These are phyloP conservation scores for Penicillium silybi DNA, from an alignment of 495 filamentous ascomycete species.

Conservation along the genomic window DNA sequence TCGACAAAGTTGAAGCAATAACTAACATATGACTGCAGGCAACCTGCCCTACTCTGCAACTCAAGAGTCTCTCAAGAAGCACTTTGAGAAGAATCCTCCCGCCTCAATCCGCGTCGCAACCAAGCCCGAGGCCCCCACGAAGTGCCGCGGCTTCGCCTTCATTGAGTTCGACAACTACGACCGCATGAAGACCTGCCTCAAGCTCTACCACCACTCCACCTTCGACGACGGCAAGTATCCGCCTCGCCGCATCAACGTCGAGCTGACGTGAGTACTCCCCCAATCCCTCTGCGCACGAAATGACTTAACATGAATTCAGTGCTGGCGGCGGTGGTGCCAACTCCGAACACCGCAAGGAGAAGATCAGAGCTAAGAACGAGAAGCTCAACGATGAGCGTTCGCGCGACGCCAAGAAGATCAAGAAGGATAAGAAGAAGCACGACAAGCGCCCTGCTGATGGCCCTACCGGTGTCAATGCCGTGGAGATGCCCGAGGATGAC, in stretches of 20 bases:
- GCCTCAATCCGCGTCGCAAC: conserved; percentile 71
- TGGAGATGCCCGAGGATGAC: conserved; percentile 24
- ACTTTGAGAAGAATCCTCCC: conserved; percentile 76
- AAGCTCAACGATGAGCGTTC: conserved; percentile 80
- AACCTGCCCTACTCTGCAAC: conserved; percentile 89
- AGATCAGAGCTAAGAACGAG: conserved; percentile 80
- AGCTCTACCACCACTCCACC: conserved; percentile 78
- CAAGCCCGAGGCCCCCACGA: conserved; percentile 60
- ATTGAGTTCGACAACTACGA: conserved; percentile 88
- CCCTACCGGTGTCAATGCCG: conserved; percentile 22
- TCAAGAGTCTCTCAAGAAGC: conserved; percentile 55
- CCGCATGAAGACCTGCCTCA: conserved; percentile 89
- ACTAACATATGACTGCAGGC: conserved; percentile 36
- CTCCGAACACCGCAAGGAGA: conserved; percentile 61
- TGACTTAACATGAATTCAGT: conserved; percentile 15
- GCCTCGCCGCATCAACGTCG: conserved; percentile 78
- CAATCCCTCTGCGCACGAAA: not conserved
- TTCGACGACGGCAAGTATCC: conserved; percentile 68
- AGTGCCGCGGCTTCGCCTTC: conserved; percentile 85
- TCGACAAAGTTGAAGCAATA: not conserved
- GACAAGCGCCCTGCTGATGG: conserved; percentile 16
- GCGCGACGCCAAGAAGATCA: conserved; percentile 49
- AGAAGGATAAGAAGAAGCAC: conserved; percentile 42
- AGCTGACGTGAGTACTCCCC: conserved; percentile 66
- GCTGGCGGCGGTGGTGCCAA: conserved; percentile 78